Evolutionary conservation across 192 early-diverging fungal species (phyloP).

Genomic region (Globomyces pollinis-pini): DNA sequence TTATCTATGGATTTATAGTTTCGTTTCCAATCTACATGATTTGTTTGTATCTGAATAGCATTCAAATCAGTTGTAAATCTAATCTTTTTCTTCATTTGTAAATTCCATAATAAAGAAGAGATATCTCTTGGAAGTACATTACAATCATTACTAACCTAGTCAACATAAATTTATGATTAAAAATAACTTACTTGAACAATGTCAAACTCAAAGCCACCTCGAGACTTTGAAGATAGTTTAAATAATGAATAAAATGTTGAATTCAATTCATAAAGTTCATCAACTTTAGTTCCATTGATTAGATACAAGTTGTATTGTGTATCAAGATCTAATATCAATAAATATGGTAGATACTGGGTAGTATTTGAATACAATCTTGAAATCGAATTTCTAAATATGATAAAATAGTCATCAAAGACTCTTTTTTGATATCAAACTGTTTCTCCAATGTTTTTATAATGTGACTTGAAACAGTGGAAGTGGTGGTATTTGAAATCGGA

Average conservation of each 20-base stretch:
- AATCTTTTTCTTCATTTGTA: neutral
- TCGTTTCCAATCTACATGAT: neutral
- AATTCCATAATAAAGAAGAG: neutral
- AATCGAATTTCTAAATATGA: conserved; percentile 20
- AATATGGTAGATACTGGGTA: neutral
- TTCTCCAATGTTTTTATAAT: conserved; percentile 20
- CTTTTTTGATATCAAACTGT: conserved; percentile 29
- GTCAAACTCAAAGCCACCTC: conserved; percentile 6
- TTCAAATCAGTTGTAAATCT: neutral
- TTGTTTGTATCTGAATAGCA: too few species aligned
- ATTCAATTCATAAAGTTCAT: neutral
- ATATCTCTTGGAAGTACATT: neutral
- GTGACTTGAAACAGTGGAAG: too few species aligned
- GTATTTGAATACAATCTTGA: neutral
- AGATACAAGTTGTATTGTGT: neutral
- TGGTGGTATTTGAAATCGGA: conserved; percentile 3
- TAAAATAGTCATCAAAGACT: conserved; percentile 20
- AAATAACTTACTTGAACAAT: neutral
- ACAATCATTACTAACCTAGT: too few species aligned
- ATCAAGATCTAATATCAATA: neutral
- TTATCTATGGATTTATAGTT: neutral
- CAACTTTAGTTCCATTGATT: neutral
- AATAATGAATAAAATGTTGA: neutral
- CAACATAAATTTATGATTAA: neutral
- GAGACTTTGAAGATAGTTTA: neutral